Percentiles rank a stretch among this genome's conserved stretches.
phyloP scores from a whole-genome alignment of 2,329 filamentous ascomycete species.

The Hysterium pulicare region DNA sequence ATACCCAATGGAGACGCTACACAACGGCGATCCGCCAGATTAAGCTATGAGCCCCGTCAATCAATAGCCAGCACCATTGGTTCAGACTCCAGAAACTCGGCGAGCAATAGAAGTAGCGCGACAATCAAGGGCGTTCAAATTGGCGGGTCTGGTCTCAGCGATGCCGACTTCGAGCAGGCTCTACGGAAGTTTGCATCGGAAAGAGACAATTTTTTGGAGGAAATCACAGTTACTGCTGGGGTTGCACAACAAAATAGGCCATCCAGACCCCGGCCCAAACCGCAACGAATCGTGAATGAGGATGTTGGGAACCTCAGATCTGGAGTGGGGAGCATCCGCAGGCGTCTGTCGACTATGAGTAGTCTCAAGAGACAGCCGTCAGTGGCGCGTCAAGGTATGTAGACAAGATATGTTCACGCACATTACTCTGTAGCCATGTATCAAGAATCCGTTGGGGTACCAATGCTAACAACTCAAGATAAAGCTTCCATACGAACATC shows the following conservation, averaged over 20 bases:
- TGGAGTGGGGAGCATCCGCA: slow-evolving; percentile 79
- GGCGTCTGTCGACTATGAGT: slow-evolving; percentile 95
- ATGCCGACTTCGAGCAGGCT: slow-evolving; percentile 92
- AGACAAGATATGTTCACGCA: neutral
- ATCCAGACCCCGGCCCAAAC: slow-evolving; percentile 66
- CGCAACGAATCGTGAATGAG: slow-evolving; percentile 77
- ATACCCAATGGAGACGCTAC: slow-evolving; percentile 38
- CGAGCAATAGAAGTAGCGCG: slow-evolving; percentile 62
- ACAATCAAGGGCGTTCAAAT: slow-evolving; percentile 54
- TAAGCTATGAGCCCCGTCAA: slow-evolving; percentile 48
- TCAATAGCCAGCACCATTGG: slow-evolving; percentile 51
- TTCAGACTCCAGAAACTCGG: slow-evolving; percentile 45
- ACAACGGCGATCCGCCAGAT: slow-evolving; percentile 37
- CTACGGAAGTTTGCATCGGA: slow-evolving; percentile 94
- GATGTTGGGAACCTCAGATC: slow-evolving; percentile 51
- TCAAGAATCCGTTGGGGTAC: too few relatives aligned
- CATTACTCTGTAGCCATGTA: too few relatives aligned
- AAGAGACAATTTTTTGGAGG: slow-evolving; percentile 87
- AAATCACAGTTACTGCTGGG: slow-evolving; percentile 83
- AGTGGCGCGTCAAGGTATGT: slow-evolving; percentile 69
- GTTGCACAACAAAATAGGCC: slow-evolving; percentile 49
- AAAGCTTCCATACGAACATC: slow-evolving; percentile 70
- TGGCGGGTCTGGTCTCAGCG: slow-evolving; percentile 50
- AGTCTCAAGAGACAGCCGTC: slow-evolving; percentile 86
- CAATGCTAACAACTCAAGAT: too few relatives aligned